These are phyloP conservation scores for Trebouxia sp. DNA, from an alignment of 139 green algal species.

Conservation along the genomic window DNA sequence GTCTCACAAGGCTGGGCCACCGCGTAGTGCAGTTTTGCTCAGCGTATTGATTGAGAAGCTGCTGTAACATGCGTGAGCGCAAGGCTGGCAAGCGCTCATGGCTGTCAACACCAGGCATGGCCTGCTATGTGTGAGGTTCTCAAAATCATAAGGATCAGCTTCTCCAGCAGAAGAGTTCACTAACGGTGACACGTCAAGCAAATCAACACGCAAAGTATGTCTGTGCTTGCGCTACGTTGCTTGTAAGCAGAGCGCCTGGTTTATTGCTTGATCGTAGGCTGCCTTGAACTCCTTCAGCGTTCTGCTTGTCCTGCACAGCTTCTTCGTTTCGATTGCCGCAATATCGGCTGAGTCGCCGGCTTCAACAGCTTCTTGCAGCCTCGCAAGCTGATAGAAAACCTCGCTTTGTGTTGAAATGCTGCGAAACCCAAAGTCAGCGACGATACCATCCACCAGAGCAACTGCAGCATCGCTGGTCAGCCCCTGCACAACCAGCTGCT, in stretches of 20 bases:
- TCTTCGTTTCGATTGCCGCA: neutral
- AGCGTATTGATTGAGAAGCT: neutral
- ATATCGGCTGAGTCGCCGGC: neutral
- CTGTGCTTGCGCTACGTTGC: neutral
- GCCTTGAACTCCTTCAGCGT: neutral
- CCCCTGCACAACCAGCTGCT: conserved; percentile 12
- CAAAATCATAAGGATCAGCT: neutral
- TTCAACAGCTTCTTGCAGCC: neutral
- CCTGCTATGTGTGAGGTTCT: neutral
- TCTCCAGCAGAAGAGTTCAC: neutral
- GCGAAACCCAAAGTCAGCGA: neutral
- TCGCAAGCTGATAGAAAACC: neutral
- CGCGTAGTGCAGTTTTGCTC: too few species aligned
- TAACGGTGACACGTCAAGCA: neutral
- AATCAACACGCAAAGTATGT: neutral
- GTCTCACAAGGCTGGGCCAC: too few species aligned
- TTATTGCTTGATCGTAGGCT: neutral
- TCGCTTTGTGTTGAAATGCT: neutral
- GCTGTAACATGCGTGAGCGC: neutral
- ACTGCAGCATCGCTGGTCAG: neutral
- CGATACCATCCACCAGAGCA: neutral
- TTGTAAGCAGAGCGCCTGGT: neutral
- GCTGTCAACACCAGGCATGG: conserved; percentile 3
- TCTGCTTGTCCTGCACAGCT: conserved; percentile 1
- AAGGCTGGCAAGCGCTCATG: neutral